Base-by-base conservation (phyloP, 768 basidiomycete species). In the Boletus subcaerulescens region DNA sequence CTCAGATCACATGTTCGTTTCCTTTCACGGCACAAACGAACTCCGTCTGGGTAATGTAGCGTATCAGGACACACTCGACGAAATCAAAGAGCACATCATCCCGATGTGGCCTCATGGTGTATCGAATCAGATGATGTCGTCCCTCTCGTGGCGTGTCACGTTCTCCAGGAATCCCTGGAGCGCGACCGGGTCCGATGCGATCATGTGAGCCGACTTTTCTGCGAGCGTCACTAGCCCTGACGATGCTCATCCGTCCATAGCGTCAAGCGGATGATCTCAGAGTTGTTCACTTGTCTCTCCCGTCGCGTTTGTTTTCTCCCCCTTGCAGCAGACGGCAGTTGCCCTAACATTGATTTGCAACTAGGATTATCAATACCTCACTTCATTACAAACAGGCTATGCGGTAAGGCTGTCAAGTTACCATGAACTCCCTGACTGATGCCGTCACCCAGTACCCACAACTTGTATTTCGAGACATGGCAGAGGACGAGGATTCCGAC, bases 361-460 rank as follows among this genome's bases (percentile, higher is more conserved):
- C 44, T n/a, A 91, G 88, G 89, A 89, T 36, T 91, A 83, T 62
- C 73, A 80, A n/a, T 89, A 86, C 58, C 73, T 84, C 60, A 80
- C 88, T 24, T 76, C 80, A n/a, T 75, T 83, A 33, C 83, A 83
- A 59, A 76, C 79, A 8, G 80, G 79, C 33, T 78, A 78, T 56
- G 60, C 79, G 31, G 87, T 87, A 62, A 54, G 60, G 29, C 17
- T 39, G 13, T 42, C 56, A 70, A 69, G 14, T 24, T n/a, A 40
- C 39, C 51, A 13, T 29, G 29, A 44, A n/a, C 45, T 35, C 29
- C 47, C 38, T 57, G 15, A 55, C 64, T 60, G 42, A 60, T 45
- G 22, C 31, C 11, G 57, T 58, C 49, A 58, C 43, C 57, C 60
- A 84, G 82, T 73, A 78, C 38, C 84, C 87, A 44, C 83, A 84